Base-by-base conservation (phyloP, 495 filamentous ascomycete genomes). In the Staphylotrichum tortipilum region DNA sequence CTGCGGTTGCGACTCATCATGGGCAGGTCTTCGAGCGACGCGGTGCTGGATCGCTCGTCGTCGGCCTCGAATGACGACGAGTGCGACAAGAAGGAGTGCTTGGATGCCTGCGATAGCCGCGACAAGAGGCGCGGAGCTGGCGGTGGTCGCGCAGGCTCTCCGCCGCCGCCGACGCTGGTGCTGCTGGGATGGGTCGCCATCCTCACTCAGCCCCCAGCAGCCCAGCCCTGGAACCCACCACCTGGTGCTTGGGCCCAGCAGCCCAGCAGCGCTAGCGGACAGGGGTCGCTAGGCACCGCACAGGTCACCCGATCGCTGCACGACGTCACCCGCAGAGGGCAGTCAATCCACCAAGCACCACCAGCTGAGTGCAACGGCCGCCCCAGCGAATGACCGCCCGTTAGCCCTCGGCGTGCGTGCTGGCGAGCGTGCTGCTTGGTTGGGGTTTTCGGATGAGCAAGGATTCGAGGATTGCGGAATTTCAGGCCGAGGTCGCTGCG, bases 51-150 rank as follows among this genome's bases (percentile, higher is more conserved):
- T 52, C 70, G 71, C 55, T 82, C 79, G 77, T 82, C 79, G 66
- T 81, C 79, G 48, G 79, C 79, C 59, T 81, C 78, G 44, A 77
- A 77, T 9, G 74, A 77, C 0, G 76, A 78, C 31, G 72, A 69
- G 33, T 68, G 62, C 21, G 71, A 75, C 40, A 59, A 60, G 50
- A 68, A 60, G 0, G 70, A 72, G 29, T 61, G 56, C 47, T 69
- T 73, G 46, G 69, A 75, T 5, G 59, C 60, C 56, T 68, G 63
- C 10, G 69, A 71, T 31, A 71, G 64, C 39, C 71, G 63, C 10
- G 72, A 75, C 43, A 71, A 63, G 52, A 70, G 67, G 44, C 65
- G 63, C 23, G 71, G 61, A 24, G 62, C 65, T 23, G 66, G 62
- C 45, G 68, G 60, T 31, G 68, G 67, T 31, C 63, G 63, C 39